Base-by-base conservation (phyloP, 192 early-diverging fungal species). In the Oehlia diaphana region DNA sequence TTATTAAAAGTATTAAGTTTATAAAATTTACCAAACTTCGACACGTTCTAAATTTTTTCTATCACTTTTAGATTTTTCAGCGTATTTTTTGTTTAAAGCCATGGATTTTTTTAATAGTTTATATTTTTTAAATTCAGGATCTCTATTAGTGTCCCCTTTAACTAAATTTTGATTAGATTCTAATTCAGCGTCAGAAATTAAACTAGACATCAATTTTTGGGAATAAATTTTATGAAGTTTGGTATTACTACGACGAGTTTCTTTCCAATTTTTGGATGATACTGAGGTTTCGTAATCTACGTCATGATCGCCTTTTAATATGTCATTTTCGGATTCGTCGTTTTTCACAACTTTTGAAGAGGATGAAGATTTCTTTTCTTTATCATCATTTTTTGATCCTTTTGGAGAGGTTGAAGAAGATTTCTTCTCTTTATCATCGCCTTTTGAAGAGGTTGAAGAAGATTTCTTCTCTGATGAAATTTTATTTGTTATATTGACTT, bases 71-170 rank as follows among this genome's bases (percentile, higher is more conserved):
- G 35, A n/a, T 47, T 70, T 68, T 35, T 33, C 31, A 37, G 31
- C 3, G 4, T 42, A 50, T 26, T 63, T 64, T 19, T 77, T 77
- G 14, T 50, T 69, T 28, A n/a, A 39, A 16, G 35, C 42, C 42
- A 68, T 69, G 2, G 63, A 21, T 37, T 78, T 78, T n/a, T 78
- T 78, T 26, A 44, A 69, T 14, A 78, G 4, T 78, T 78, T 78
- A 31, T 63, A 78, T 68, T 68, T 78, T 28, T 33, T 63, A 53
- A 69, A 78, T 58, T 78, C 65, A 0, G 66, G 77, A 49, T 78
- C 47, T 31, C 77, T 31, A 68, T 78, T 78, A 35, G 66, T 78
- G 26, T 78, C 77, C 4, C 77, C 77, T 16, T 44, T n/a, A 65
- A 44, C 44, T 14, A 28, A 31, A 78, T 26, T 19, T 28, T 67